A percentile compares a stretch with the other conserved stretches of the same genome.
Evolutionary conservation across 2,329 filamentous ascomycete genomes (phyloP).

Genomic region (Talaromyces sp.): DNA sequence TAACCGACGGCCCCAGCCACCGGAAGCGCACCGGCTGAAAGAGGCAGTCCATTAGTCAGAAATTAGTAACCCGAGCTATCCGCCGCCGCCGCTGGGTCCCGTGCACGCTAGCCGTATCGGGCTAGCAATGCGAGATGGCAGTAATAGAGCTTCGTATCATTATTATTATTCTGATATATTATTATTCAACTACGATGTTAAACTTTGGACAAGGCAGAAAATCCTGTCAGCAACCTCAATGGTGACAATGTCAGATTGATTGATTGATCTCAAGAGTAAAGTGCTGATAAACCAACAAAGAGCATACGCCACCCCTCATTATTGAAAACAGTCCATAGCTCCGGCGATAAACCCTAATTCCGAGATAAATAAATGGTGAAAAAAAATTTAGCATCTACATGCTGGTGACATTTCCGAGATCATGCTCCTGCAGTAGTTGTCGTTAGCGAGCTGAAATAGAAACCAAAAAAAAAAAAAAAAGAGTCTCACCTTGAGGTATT

Average conservation of each 20-base stretch:
- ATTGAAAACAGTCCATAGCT: neutral
- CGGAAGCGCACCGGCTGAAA: neutral
- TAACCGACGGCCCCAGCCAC: neutral
- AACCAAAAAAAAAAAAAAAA: neutral
- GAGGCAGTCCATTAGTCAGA: neutral
- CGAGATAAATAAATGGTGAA: neutral
- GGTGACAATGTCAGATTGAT: too few species aligned
- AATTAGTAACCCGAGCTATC: neutral
- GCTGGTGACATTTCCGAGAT: slow-evolving; percentile 30
- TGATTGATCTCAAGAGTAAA: neutral
- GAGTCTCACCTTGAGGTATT: slow-evolving; percentile 74
- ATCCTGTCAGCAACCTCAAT: neutral
- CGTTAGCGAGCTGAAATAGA: slow-evolving; percentile 11
- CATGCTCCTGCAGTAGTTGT: slow-evolving; percentile 27
- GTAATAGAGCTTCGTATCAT: neutral
- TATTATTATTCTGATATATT: too few species aligned
- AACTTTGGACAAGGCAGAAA: neutral
- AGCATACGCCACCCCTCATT: neutral
- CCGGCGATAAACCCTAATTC: neutral
- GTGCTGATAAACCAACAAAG: neutral
- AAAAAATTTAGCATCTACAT: neutral
- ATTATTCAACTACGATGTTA: too few species aligned
- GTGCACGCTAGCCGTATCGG: neutral
- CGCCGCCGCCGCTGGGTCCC: neutral
- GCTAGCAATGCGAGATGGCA: neutral